Percentiles rank a stretch among this genome's conserved stretches.
phyloP scores from a whole-genome alignment of 176 grass and related monocot genomes.

The Avena atlantica region DNA sequence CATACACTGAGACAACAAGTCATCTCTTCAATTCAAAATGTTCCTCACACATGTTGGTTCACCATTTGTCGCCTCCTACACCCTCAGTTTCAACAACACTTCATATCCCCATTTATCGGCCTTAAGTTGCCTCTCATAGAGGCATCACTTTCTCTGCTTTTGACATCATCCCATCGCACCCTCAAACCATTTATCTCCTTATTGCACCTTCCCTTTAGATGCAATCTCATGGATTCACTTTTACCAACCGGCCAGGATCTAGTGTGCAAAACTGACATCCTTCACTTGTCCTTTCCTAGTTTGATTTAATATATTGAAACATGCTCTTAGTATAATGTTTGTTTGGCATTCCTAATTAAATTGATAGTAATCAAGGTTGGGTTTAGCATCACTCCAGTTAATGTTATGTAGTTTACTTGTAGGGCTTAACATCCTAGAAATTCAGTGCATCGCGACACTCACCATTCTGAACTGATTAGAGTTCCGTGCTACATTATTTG shows the following conservation, averaged over 20 bases:
- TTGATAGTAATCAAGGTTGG: background rate
- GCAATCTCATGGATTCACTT: no score
- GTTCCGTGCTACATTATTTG: background rate
- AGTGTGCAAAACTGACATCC: background rate
- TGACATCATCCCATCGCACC: no score
- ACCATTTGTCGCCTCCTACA: background rate
- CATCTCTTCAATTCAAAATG: no score
- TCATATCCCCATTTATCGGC: no score
- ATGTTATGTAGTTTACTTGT: background rate
- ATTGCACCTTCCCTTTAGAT: no score
- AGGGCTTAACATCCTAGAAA: background rate
- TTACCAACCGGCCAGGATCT: no score
- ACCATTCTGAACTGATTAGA: background rate
- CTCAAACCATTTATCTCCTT: no score
- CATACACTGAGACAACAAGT: background rate
- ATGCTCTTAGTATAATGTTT: background rate
- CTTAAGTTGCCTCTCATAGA: no score
- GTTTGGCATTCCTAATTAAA: background rate
- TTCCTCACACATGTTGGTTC: background rate
- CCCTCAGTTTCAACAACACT: no score
- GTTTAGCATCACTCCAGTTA: background rate
- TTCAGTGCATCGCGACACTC: background rate
- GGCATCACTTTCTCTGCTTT: no score
- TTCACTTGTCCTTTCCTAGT: no score
- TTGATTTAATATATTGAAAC: no score